These are phyloP conservation scores for Boletus rubescentipes DNA, from an alignment of 768 basidiomycete genomes.

Conservation along the genomic window DNA sequence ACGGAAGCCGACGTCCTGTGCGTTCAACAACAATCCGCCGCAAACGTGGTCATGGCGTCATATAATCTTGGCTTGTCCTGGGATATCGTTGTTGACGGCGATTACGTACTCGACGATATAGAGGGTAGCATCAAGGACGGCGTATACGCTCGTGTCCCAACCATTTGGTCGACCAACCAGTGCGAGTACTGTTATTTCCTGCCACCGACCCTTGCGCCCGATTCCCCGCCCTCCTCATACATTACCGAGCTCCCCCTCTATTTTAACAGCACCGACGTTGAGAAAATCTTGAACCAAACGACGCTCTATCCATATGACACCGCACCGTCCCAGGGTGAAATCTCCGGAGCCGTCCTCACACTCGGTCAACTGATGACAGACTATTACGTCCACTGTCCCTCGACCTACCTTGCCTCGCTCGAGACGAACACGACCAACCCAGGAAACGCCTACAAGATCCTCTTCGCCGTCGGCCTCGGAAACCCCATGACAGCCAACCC, in stretches of 20 bases:
- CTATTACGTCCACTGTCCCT: slow-evolving; percentile 5
- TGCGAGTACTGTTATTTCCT: slow-evolving; percentile 14
- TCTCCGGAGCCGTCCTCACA: slow-evolving; percentile 8
- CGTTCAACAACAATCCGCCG: slow-evolving; percentile 4
- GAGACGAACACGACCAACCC: slow-evolving; percentile 13
- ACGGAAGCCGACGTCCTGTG: slow-evolving; percentile 1
- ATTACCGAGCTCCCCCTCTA: background rate
- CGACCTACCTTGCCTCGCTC: slow-evolving; percentile 8
- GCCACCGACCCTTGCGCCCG: slow-evolving; percentile 6
- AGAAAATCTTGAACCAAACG: slow-evolving; percentile 1
- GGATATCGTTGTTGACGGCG: slow-evolving; percentile 9
- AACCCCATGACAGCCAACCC: slow-evolving; percentile 5
- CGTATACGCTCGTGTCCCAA: slow-evolving; percentile 8
- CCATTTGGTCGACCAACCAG: slow-evolving; percentile 10
- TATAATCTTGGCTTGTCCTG: slow-evolving; percentile 9
- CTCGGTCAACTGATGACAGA: slow-evolving; percentile 7
- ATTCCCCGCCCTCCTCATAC: slow-evolving; percentile 5
- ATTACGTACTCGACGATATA: slow-evolving; percentile 11
- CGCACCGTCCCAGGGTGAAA: background rate
- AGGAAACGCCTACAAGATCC: slow-evolving; percentile 9
- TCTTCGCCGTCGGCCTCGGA: slow-evolving; percentile 1
- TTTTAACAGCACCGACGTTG: slow-evolving; percentile 3
- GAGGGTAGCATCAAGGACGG: slow-evolving; percentile 11
- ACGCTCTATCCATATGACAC: slow-evolving; percentile 12
- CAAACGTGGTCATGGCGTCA: slow-evolving; percentile 1